These are phyloP conservation scores for Pelargonium australe DNA, from an alignment of 441 rosid species.

Conservation along the genomic window DNA sequence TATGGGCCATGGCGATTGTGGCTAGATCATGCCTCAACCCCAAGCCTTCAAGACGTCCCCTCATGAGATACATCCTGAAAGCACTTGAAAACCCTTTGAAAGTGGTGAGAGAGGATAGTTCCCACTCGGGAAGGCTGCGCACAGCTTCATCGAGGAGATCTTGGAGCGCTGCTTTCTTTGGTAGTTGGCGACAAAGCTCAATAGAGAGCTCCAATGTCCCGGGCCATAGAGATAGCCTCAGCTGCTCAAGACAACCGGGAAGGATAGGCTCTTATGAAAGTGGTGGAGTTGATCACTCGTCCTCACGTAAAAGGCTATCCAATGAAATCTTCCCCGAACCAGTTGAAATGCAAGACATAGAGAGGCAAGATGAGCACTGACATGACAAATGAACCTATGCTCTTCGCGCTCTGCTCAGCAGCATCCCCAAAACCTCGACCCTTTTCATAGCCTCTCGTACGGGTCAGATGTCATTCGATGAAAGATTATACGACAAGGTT, in stretches of 20 bases:
- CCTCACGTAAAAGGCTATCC: slow-evolving; percentile 59
- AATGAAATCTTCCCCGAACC: slow-evolving; percentile 87
- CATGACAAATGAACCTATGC: too few relatives aligned
- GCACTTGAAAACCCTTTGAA: slow-evolving; percentile 88
- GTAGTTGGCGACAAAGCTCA: slow-evolving; percentile 85
- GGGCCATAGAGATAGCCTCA: slow-evolving; percentile 28
- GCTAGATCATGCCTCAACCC: slow-evolving; percentile 93
- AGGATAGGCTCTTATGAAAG: slow-evolving; percentile 71
- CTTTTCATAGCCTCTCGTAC: too few relatives aligned
- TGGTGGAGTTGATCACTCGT: slow-evolving; percentile 53
- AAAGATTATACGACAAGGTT: too few relatives aligned
- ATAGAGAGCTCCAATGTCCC: slow-evolving; percentile 46
- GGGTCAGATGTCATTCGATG: too few relatives aligned
- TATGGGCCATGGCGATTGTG: slow-evolving; percentile 96
- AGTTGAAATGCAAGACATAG: slow-evolving; percentile 35
- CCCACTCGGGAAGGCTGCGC: slow-evolving; percentile 61
- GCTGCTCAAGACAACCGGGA: slow-evolving; percentile 55
- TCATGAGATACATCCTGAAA: slow-evolving; percentile 77
- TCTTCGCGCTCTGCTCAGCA: too few relatives aligned
- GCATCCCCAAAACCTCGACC: too few relatives aligned
- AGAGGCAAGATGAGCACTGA: slow-evolving; percentile 36
- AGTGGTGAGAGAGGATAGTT: slow-evolving; percentile 75
- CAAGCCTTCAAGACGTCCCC: slow-evolving; percentile 83
- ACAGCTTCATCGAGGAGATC: slow-evolving; percentile 77
- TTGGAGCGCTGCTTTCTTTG: slow-evolving; percentile 80